Evolutionary conservation across 805 yeast species (phyloP).

Genomic region (Phaffomyces antillensis): DNA sequence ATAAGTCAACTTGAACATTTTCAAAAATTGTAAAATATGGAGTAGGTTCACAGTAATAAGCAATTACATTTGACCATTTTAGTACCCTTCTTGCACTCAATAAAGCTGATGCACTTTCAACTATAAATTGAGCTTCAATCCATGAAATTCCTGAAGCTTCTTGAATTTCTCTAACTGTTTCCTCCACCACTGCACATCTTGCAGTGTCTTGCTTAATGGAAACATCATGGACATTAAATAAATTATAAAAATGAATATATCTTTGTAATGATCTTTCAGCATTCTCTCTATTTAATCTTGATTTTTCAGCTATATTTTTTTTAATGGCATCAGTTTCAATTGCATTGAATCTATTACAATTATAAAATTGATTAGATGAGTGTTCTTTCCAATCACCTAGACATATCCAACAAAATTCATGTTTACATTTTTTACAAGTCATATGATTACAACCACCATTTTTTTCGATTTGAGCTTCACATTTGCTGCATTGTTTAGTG

Average conservation of each 20-base stretch:
- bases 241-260: constrained; percentile 68
- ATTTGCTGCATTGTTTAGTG: constrained; percentile 82
- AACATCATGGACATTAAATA: constrained; percentile 68
- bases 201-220: constrained; percentile 68
- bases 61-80: constrained; percentile 87
- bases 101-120: constrained; percentile 61
- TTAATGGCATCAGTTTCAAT: constrained; percentile 7
- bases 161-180: constrained; percentile 58
- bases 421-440: constrained; percentile 71
- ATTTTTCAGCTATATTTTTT: constrained; percentile 28
- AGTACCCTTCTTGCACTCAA: constrained; percentile 66
- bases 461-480: constrained; percentile 75
- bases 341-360: constrained; percentile 54
- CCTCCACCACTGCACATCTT: constrained; percentile 56
- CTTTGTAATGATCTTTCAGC: constrained; percentile 48
- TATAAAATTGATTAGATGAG: constrained; percentile 46
- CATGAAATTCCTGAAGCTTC: constrained; percentile 61
- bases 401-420: constrained; percentile 95
- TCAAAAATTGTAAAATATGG: constrained; percentile 60
- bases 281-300: constrained; percentile 27
- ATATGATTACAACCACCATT: constrained; percentile 98
- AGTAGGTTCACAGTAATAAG: constrained; percentile 53
- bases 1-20: constrained; percentile 57
- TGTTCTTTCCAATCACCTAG: constrained; percentile 69
- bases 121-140: constrained; percentile 82